Evolutionary conservation across 2,329 filamentous ascomycete species (phyloP), one percentile per base, ranked within the genome.

Genomic region (Coniosporium tulheliwenetii): DNA sequence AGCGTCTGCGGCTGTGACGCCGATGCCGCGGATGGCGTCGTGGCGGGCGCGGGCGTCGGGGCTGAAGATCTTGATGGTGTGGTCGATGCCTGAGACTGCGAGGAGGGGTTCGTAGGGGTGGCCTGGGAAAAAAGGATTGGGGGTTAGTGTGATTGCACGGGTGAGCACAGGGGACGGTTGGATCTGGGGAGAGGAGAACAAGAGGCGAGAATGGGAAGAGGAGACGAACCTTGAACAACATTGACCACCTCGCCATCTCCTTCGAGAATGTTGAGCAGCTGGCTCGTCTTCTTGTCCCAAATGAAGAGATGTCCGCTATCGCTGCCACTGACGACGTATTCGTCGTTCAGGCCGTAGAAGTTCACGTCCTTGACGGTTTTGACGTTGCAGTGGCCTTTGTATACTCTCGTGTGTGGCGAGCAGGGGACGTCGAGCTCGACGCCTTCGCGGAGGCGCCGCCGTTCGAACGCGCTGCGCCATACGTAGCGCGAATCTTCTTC

Each of bases 211-310:
- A 15, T 2, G 19, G 15, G 10, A 40, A 48, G 30, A 30, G 10
- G 9, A 8, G 5, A 41, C 55, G 38, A 53, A 69, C 72, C 73
- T 65, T 79, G 74, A 10, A 79, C 63, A 12, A 81, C 77, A 49
- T 81, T 81, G 42, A 81, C 77, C n/a, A 79, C 73, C 46, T 81
- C 77, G 16, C 72, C 72, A 52, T 81, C 77, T 1, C 73, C 77
- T 52, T 78, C 70, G 5, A 81, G 62, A 12, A 81, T 76, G 50
- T 79, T 79, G 39, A 80, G 63, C 38, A 81, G 58, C 42, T 74
- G 62, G 13, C 65, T 61, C 4, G 73, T 76, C 49, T 77, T 75
- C 41, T 70, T 68, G 48, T 81, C 75, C 77, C 77, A 81, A 40
- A 81, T 79, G 55, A 81, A 81, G 16, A 81, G 52, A 51, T 81